phyloP scores from a whole-genome alignment of 768 basidiomycete genomes.

The Amanita subjunquillea region DNA sequence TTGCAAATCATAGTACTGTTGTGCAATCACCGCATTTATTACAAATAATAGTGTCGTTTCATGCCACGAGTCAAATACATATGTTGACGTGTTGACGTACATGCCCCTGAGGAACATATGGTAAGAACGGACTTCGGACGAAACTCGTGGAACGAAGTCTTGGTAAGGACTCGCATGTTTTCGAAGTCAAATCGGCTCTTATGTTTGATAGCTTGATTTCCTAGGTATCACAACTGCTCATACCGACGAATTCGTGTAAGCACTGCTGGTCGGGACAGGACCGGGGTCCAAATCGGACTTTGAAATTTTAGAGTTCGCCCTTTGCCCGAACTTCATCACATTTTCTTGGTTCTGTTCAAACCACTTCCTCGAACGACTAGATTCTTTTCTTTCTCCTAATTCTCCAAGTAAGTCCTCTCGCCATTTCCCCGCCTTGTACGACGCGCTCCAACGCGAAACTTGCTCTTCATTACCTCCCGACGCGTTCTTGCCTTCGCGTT shows the following conservation, averaged over 20 bases:
- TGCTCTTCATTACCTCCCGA: conserved; percentile 9
- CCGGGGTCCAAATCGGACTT: conserved; percentile 35
- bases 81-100: neutral
- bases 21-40: neutral
- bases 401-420: conserved; percentile 28
- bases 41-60: neutral
- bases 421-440: neutral
- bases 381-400: conserved; percentile 21
- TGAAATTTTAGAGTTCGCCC: conserved; percentile 29
- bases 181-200: too few relatives aligned
- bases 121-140: too few relatives aligned
- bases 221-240: neutral
- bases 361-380: conserved; percentile 31
- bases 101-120: too few relatives aligned
- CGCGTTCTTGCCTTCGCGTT: conserved; percentile 25
- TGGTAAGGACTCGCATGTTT: too few relatives aligned
- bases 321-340: conserved; percentile 26
- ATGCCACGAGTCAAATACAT: neutral
- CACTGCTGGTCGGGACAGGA: neutral
- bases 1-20: neutral
- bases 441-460: conserved; percentile 6
- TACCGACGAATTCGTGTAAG: too few relatives aligned
- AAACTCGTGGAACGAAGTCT: too few relatives aligned
- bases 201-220: too few relatives aligned
- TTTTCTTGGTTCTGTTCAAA: conserved; percentile 36